Evolutionary conservation across 441 rosid species (phyloP).

Genomic region (Erodium texanum): DNA sequence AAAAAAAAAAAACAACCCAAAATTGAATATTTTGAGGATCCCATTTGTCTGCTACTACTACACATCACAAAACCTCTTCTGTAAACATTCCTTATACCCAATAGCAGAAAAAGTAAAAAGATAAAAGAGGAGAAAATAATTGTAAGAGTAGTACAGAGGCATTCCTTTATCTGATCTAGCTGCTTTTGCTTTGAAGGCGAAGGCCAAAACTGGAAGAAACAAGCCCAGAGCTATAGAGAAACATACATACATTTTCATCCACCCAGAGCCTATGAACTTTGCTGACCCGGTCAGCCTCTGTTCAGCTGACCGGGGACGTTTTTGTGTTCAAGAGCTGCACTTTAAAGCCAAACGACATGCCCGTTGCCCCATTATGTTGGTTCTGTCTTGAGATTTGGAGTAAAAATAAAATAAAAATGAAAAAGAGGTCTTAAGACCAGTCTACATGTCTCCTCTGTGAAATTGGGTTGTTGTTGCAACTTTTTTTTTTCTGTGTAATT

Average conservation of each 20-base stretch:
- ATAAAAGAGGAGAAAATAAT: too few relatives aligned
- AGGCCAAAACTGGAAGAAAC: conserved; percentile 37
- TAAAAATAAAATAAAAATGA: not conserved
- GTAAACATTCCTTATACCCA: too few relatives aligned
- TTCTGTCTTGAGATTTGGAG: conserved; percentile 24
- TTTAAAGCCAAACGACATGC: conserved; percentile 24
- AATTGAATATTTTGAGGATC: too few relatives aligned
- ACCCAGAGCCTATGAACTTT: conserved; percentile 7
- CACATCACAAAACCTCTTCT: too few relatives aligned
- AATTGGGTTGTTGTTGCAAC: too few relatives aligned
- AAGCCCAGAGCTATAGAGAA: not conserved
- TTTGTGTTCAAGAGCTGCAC: conserved; percentile 6
- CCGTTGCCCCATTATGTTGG: conserved; percentile 18
- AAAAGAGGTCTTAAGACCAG: not conserved
- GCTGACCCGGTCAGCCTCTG: conserved; percentile 30
- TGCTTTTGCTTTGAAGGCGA: conserved; percentile 33
- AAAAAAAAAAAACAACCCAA: too few relatives aligned
- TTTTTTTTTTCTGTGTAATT: conserved; percentile 79
- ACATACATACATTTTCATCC: too few relatives aligned
- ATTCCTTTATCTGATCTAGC: not conserved
- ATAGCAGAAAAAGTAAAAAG: too few relatives aligned
- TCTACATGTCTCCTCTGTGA: too few relatives aligned
- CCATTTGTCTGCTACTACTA: too few relatives aligned
- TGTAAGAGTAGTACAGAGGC: too few relatives aligned
- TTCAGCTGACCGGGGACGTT: too few relatives aligned